Base-by-base conservation (phyloP, 1,139 yeast species). In the Pneumocystis wakefieldiae region DNA sequence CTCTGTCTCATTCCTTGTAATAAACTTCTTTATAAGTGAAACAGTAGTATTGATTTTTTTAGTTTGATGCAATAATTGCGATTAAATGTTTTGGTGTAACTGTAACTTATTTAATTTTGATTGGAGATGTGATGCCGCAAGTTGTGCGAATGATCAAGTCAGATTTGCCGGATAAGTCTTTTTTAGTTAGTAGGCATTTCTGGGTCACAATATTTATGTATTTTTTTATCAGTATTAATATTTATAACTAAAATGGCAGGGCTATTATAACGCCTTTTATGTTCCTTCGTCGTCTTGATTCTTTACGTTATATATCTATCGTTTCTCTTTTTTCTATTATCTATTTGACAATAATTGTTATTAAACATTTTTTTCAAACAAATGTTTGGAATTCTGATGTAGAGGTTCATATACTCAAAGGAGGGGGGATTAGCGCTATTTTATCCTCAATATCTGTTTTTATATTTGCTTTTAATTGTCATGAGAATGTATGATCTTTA, bases 401-500 rank as follows among this genome's bases (percentile, higher is more conserved):
- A 19, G 60, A 61, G 29, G 60, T 62, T 29, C 53, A 62, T 17
- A 57, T 55, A 38, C 66, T 55, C 59, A 64, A 24, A 35, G 67
- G 58, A 28, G 42, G 62, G 35, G 80, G 82, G 38, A 67, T 79
- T 29, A 75, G 81, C n/a, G 84, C 85, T 0, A 79, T 90, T 14
- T 79, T 89, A 64, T 82, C 90, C 42, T 85, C 95, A 4, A 83
- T 92, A 70, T 95, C 96, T n/a, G 86, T 92, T 68, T 83, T 92
- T 65, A 87, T 92, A 19, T 89, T 94, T 76, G 97, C 97, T 2
- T 94, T 83, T 74, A 91, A 97, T 0, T 95, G 97, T 67, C 95
- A 92, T 68, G 97, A 92, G 76, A 92, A 77, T 69, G 64, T 65
- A 61, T 28, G 15, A 65, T 67, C 61, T 61, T 66, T 62, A 15